Conservation (phyloP, 177 flowering plant species). For the Tripterygium wilfordii region DNA sequence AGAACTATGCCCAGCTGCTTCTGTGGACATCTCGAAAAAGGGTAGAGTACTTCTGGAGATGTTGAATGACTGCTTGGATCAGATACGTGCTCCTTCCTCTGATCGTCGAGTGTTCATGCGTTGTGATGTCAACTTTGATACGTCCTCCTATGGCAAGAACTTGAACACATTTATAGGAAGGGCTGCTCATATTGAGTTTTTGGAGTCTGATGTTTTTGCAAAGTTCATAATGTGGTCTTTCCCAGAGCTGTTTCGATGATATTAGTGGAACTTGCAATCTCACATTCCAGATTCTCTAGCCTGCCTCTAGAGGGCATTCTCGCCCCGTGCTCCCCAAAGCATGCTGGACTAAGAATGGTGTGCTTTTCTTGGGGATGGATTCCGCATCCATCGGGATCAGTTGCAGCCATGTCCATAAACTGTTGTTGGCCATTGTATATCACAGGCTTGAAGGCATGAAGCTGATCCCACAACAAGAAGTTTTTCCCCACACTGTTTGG, state of each 20-base stretch:
- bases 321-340: no score
- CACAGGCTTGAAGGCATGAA: no score
- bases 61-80: conserved; percentile 90
- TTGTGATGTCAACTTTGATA: conserved; percentile 90
- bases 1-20: conserved; percentile 73
- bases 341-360: no score
- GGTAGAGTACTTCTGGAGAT: conserved; percentile 76
- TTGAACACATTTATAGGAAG: conserved; percentile 84
- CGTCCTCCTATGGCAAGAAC: conserved; percentile 69
- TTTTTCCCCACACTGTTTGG: no score
- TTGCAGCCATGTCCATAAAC: no score
- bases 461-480: no score
- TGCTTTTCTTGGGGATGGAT: no score
- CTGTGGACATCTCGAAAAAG: conserved; percentile 69
- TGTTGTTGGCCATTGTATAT: no score
- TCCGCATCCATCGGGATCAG: no score
- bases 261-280: background rate
- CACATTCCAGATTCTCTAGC: background rate
- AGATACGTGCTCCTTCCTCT: conserved; percentile 65
- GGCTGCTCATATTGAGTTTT: conserved; percentile 96
- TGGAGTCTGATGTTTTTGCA: conserved; percentile 84
- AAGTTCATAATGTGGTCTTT: conserved; percentile 96
- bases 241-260: conserved; percentile 64
- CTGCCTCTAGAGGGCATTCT: no score
- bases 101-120: conserved; percentile 82